phyloP scores from a whole-genome alignment of 768 basidiomycete genomes.

The Boletus rubropictus region DNA sequence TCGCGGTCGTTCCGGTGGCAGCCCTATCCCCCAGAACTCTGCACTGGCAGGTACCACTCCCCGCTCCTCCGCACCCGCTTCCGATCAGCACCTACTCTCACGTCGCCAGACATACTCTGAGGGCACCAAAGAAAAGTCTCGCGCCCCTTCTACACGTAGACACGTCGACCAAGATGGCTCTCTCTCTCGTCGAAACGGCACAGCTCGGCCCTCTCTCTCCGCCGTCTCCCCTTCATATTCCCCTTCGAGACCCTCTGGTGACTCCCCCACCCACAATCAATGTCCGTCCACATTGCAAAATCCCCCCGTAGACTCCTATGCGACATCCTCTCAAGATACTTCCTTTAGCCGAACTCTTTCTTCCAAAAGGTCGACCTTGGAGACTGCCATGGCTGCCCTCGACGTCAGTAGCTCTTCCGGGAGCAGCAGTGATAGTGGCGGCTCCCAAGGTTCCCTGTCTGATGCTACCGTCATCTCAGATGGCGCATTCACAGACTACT shows the following conservation, averaged over 20 bases:
- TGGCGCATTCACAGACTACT: conserved; percentile 83
- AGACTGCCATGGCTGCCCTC: conserved; percentile 35
- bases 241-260: conserved; percentile 20
- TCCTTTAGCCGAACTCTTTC: conserved; percentile 31
- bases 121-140: conserved; percentile 48
- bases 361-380: conserved; percentile 31
- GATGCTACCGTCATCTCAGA: conserved; percentile 80
- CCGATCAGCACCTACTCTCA: conserved; percentile 39
- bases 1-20: conserved; percentile 50
- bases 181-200: conserved; percentile 41
- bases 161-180: conserved; percentile 50
- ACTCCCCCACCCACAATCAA: conserved; percentile 16
- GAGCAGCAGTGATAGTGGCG: conserved; percentile 53
- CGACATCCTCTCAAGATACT: conserved; percentile 26
- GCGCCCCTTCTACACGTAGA: conserved; percentile 60
- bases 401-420: conserved; percentile 43
- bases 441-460: conserved; percentile 50
- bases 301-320: conserved; percentile 20
- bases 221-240: conserved; percentile 33
- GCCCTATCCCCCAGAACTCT: conserved; percentile 36
- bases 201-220: conserved; percentile 41
- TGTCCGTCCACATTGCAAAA: conserved; percentile 16
- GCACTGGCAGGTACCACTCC: conserved; percentile 25
- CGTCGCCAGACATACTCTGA: conserved; percentile 51
- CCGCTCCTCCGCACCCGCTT: conserved; percentile 30